These are phyloP conservation scores for Gastrolobium bilobum DNA, from an alignment of 306 rosid genomes.

Conservation along the genomic window DNA sequence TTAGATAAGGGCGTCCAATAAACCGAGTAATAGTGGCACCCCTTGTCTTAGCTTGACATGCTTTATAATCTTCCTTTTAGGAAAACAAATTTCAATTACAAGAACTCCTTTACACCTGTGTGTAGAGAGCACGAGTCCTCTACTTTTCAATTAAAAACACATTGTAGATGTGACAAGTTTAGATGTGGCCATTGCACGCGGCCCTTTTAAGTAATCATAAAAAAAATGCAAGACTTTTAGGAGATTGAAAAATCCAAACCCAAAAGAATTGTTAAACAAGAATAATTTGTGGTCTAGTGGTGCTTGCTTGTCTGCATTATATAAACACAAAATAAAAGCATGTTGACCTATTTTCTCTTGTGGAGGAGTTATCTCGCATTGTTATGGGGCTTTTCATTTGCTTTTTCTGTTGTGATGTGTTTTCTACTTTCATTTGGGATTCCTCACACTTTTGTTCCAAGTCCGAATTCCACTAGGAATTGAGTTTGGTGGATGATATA, in stretches of 20 bases:
- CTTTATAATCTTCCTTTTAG: slow-evolving; percentile 41
- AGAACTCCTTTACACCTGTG: slow-evolving; percentile 51
- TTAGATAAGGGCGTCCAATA: slow-evolving; percentile 49
- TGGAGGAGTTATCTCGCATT: slow-evolving; percentile 51
- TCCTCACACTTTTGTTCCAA: slow-evolving; percentile 50
- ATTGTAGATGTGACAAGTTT: slow-evolving; percentile 47
- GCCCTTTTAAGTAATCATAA: slow-evolving; percentile 47
- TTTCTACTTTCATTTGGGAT: slow-evolving; percentile 49
- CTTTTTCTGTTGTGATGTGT: slow-evolving; percentile 45
- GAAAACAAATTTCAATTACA: slow-evolving; percentile 46
- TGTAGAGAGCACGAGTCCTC: slow-evolving; percentile 50
- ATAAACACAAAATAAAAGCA: slow-evolving; percentile 43
- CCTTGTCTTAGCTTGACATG: slow-evolving; percentile 49
- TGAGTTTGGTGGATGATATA: slow-evolving; percentile 52
- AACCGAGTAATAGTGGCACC: slow-evolving; percentile 39
- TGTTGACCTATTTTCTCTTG: slow-evolving; percentile 51
- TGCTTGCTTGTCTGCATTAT: slow-evolving; percentile 55
- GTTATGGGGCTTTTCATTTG: slow-evolving; percentile 28
- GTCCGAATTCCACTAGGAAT: slow-evolving; percentile 56
- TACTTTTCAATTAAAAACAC: slow-evolving; percentile 51
- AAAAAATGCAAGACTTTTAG: slow-evolving; percentile 38
- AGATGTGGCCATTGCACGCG: slow-evolving; percentile 59
- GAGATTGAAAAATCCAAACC: slow-evolving; percentile 53
- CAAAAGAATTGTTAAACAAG: slow-evolving; percentile 44
- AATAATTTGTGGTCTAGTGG: slow-evolving; percentile 52